Conservation (phyloP, 2,329 filamentous ascomycete genomes). For the Fusarium sp. region DNA sequence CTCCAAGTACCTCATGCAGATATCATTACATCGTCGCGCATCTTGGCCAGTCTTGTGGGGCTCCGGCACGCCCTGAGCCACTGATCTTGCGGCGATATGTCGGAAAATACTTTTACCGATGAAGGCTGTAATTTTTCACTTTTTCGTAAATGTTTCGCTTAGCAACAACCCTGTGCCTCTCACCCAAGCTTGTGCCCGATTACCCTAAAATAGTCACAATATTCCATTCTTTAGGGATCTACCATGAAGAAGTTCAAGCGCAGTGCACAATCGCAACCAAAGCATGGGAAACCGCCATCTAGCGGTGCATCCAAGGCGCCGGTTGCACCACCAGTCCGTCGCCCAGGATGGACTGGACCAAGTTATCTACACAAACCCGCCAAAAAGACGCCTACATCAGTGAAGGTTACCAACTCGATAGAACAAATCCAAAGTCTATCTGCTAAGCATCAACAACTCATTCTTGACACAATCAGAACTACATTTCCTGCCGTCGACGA, state of each 20-base stretch:
- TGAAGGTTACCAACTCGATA: neutral
- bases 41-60: too few relatives aligned
- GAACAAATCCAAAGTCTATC: neutral
- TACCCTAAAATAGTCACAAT: neutral
- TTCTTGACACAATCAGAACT: conserved; percentile 13
- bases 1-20: too few relatives aligned
- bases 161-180: neutral
- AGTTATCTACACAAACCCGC: conserved; percentile 4
- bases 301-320: conserved; percentile 14
- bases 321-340: conserved; percentile 1
- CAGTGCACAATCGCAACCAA: conserved; percentile 10
- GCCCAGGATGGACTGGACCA: conserved; percentile 12
- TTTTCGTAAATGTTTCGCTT: neutral
- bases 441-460: neutral
- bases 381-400: neutral
- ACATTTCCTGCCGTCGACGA: neutral
- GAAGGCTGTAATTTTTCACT: neutral
- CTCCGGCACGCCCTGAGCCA: neutral
- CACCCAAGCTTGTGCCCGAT: neutral
- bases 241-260: conserved; percentile 6
- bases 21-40: too few relatives aligned
- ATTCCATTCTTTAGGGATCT: rapidly evolving
- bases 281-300: neutral
- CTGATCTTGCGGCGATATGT: neutral
- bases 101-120: conserved; percentile 8